Evolutionary conservation across 768 basidiomycete genomes (phyloP), one percentile per base, ranked within the genome.

Genomic region (Tricholoma matsutake): DNA sequence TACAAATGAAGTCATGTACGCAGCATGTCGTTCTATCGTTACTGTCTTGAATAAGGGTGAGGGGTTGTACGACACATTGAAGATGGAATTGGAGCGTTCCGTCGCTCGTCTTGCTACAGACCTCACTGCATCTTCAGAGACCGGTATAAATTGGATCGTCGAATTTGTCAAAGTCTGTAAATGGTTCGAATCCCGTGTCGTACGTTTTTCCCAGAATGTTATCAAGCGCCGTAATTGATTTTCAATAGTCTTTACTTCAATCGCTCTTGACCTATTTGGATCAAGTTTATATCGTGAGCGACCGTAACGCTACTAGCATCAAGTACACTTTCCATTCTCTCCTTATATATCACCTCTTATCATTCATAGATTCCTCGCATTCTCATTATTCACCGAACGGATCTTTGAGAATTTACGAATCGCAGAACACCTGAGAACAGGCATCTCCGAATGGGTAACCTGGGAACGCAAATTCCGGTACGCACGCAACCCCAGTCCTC

Each of bases 221-320:
- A 13, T 39, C 20, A 8, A 8, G 13, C 9, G 22, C 7, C 37
- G 31, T 10, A 3, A 2, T 56, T 31, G 56, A 29, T 35, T 39
- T 45, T 41, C 56, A 22, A 53, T 63, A 91, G 89, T 71, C 74
- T 4, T 72, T 91, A 18, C 68, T 92, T 2, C 73, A 81, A 62
- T 87, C 87, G 0, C 72, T 92, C 25, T 72, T 92, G 56, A 83
- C 89, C 2, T 89, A 87, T 69, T 72, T 94, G 55, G 91, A 94
- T 68, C 84, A 88, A 67, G 78, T 80, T 0, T 92, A 86, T 64
- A 78, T 91, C 9, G 66, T 70, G 0, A 73, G 75, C 41, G 72
- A 79, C 32, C 72, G 75, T 28, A 71, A 75, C 11, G 58, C 77
- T 13, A 65, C 67, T 7, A 73, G 71, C 13, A 80, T 87, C 51